phyloP scores from a whole-genome alignment of 2,329 filamentous ascomycete genomes.

The Sporothrix protearum region DNA sequence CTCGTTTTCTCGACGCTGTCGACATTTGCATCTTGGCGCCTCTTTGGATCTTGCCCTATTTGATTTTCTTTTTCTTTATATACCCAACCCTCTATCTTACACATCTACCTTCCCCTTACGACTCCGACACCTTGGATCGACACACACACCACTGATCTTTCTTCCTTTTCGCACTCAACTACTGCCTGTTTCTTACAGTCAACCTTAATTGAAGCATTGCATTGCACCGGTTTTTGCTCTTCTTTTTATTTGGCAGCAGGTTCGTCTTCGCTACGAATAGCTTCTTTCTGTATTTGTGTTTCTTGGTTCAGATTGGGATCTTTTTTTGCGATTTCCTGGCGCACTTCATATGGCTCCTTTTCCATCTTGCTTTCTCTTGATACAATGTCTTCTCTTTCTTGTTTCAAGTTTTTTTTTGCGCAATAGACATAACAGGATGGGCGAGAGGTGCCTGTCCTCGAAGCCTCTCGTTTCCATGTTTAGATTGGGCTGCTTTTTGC shows the following conservation, averaged over 20 bases:
- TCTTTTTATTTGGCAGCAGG: neutral
- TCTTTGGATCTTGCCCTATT: neutral
- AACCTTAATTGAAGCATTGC: neutral
- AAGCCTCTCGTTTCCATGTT: neutral
- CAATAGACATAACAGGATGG: constrained; percentile 5
- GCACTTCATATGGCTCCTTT: neutral
- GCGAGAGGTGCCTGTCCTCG: neutral
- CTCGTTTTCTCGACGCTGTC: neutral
- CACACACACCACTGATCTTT: neutral
- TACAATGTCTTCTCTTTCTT: neutral
- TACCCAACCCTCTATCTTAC: constrained; percentile 11
- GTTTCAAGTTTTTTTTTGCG: neutral
- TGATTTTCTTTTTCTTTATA: constrained; percentile 3
- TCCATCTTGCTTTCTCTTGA: neutral
- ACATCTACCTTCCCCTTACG: neutral
- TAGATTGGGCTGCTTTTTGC: neutral
- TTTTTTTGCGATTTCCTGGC: neutral
- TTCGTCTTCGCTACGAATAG: neutral
- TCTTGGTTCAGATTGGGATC: neutral
- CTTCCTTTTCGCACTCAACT: neutral
- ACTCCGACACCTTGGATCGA: neutral
- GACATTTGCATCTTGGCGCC: constrained; percentile 2
- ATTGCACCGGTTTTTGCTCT: neutral
- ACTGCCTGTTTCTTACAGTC: neutral
- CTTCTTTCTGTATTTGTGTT: neutral